A percentile compares a stretch with the other conserved stretches of the same genome.
Conservation (phyloP, 139 green algal species). For the Gonium pectorale region DNA sequence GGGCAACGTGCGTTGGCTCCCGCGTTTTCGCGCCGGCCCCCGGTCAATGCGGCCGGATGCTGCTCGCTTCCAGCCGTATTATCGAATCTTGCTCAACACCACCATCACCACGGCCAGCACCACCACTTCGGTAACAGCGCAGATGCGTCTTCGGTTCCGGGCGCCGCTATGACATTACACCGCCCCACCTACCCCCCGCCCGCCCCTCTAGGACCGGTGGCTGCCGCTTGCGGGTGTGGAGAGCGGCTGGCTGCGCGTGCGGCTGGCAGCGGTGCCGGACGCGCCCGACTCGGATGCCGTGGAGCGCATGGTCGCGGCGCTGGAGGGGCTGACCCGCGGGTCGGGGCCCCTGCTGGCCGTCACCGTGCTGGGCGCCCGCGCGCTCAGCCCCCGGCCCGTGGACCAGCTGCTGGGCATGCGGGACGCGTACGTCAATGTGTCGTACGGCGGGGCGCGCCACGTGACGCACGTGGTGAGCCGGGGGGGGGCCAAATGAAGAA, state of each 20-base stretch:
- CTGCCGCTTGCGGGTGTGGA: slow-evolving; percentile 52
- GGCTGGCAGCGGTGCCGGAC: slow-evolving; percentile 53
- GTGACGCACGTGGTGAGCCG: slow-evolving; percentile 29
- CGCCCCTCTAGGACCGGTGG: slow-evolving; percentile 59
- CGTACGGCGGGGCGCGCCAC: slow-evolving; percentile 43
- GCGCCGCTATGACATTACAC: no score
- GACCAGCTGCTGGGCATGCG: slow-evolving; percentile 19
- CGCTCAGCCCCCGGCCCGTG: slow-evolving; percentile 26
- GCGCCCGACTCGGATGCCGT: slow-evolving; percentile 33
- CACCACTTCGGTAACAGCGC: no score
- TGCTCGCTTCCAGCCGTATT: no score
- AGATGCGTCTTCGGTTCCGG: no score
- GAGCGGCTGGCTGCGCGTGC: slow-evolving; percentile 54
- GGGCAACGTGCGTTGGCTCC: no score
- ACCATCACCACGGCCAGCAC: no score
- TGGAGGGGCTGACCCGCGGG: slow-evolving; percentile 42
- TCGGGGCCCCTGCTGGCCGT: slow-evolving; percentile 21
- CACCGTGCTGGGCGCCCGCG: slow-evolving; percentile 36
- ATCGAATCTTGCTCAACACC: no score
- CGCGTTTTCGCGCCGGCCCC: no score
- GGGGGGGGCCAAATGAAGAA: no score
- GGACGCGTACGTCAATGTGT: slow-evolving; percentile 47
- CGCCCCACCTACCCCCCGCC: background rate
- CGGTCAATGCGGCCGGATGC: no score
- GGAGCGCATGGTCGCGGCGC: slow-evolving; percentile 46